Evolutionary conservation across 495 filamentous ascomycete genomes (phyloP), one percentile per base, ranked within the genome.

Genomic region (Penicillium coffeae): DNA sequence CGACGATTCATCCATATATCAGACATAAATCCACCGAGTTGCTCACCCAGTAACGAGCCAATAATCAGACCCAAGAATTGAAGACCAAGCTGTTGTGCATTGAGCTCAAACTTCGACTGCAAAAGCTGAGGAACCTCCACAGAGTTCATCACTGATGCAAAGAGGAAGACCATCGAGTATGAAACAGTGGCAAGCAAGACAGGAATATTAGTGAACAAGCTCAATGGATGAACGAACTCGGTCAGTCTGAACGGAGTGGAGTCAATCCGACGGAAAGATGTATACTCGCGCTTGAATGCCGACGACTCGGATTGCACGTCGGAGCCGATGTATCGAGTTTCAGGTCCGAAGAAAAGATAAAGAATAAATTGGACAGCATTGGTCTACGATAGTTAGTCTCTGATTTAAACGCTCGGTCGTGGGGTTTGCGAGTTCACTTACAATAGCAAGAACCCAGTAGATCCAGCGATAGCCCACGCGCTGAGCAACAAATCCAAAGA

Each of bases 111-210:
- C 45, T 79, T 79, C 13, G 37, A 39, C 25, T 67, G 64, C 25
- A 80, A 72, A 1, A 81, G 63, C 35, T 79, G 75, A 2, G 78
- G 79, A 1, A 80, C 70, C 51, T 80, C 78, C 15, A 81, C 73
- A 0, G 78, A 75, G 43, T 68, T 53, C 32, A 81, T 45, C 3
- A 81, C 71, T 5, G 59, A 66, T 25, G 58, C 62, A 46, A 78
- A 77, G 21, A 69, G 54, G 65, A 81, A 83, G 15, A 79, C 64
- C 63, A 81, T 77, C 3, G 69, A 48, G 52, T 83, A 79, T 13
- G 75, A 66, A 37, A 68, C 41, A 1, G 78, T 50, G 12, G 78
- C 69, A 18, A 81, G 63, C 3, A 76, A 47, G 20, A 83, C 68
- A 46, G 64, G 67, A 5, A 72, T 65, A 20, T 73, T 68, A 4